Percentiles rank a stretch among this genome's conserved stretches.
Evolutionary conservation across 2,329 filamentous ascomycete genomes (phyloP).

Genomic region (Curvularia verruculosa): DNA sequence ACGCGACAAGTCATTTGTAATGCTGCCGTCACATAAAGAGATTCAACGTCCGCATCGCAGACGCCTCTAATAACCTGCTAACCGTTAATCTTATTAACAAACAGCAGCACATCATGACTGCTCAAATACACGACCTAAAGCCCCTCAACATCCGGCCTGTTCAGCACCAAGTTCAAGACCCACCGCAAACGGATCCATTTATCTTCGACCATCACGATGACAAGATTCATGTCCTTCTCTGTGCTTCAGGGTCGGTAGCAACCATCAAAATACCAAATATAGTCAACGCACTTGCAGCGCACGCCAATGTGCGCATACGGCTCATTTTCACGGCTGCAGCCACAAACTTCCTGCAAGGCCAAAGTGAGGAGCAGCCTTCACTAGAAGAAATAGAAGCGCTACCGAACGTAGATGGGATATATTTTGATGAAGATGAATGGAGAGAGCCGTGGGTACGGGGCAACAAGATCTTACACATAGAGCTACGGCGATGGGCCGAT

Average conservation of each 20-base stretch:
- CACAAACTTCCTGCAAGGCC: conserved; percentile 74
- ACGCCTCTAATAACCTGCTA: conserved; percentile 18
- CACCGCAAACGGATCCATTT: conserved; percentile 25
- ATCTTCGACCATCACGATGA: conserved; percentile 38
- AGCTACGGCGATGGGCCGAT: conserved; percentile 82
- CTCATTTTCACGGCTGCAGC: conserved; percentile 79
- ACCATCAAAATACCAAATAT: conserved; percentile 74
- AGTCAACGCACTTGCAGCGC: conserved; percentile 59
- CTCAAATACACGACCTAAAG: conserved; percentile 32
- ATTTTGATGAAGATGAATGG: conserved; percentile 89
- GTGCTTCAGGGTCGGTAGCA: conserved; percentile 77
- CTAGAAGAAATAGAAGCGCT: conserved; percentile 64
- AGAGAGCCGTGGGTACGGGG: conserved; percentile 76
- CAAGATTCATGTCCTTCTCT: conserved; percentile 66
- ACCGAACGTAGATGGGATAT: conserved; percentile 79
- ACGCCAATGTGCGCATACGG: conserved; percentile 74
- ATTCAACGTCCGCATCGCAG: conserved; percentile 1
- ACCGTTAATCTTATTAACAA: conserved; percentile 4
- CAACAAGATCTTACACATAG: conserved; percentile 86
- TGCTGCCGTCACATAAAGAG: conserved; percentile 8
- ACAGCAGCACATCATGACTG: conserved; percentile 28
- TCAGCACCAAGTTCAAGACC: conserved; percentile 29
- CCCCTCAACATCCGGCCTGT: conserved; percentile 38
- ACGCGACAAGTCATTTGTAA: conserved; percentile 15
- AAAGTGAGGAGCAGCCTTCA: conserved; percentile 77